Conservation (phyloP, 768 basidiomycete genomes). For the Lentinula lateritia region DNA sequence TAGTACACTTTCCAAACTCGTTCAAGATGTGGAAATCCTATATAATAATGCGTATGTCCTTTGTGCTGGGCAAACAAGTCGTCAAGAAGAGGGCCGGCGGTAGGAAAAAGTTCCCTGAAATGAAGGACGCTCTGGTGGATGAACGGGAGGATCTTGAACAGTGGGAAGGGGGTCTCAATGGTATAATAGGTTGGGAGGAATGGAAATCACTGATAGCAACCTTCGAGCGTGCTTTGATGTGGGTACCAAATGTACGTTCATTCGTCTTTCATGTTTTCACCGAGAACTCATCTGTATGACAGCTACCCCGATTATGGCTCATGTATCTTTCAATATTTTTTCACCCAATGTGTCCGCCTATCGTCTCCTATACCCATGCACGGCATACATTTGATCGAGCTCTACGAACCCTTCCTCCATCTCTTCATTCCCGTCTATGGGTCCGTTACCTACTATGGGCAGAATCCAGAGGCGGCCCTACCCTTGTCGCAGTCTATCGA, state of each 20-base stretch:
- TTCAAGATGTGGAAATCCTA: slow-evolving; percentile 98
- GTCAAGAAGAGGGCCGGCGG: slow-evolving; percentile 77
- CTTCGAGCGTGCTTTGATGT: slow-evolving; percentile 92
- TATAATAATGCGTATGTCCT: slow-evolving; percentile 74
- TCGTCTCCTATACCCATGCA: slow-evolving; percentile 84
- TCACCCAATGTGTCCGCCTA: slow-evolving; percentile 83
- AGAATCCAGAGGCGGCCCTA: slow-evolving; percentile 73
- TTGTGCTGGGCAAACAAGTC: slow-evolving; percentile 74
- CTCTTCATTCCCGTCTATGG: slow-evolving; percentile 90
- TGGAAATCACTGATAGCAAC: slow-evolving; percentile 86
- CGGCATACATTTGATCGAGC: slow-evolving; percentile 93
- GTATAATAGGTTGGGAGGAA: slow-evolving; percentile 91
- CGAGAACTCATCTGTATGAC: slow-evolving; percentile 6
- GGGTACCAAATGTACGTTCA: slow-evolving; percentile 72
- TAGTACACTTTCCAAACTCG: slow-evolving; percentile 79
- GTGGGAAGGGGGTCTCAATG: slow-evolving; percentile 85
- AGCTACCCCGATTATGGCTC: slow-evolving; percentile 94
- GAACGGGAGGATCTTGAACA: slow-evolving; percentile 73
- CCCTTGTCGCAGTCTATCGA: slow-evolving; percentile 78
- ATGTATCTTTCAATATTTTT: slow-evolving; percentile 87
- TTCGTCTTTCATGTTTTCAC: slow-evolving; percentile 18
- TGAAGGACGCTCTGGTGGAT: slow-evolving; percentile 85
- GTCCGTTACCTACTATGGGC: slow-evolving; percentile 90
- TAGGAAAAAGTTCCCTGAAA: slow-evolving; percentile 87
- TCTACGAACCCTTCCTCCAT: slow-evolving; percentile 87